These are phyloP conservation scores for Cercospora berteroae DNA, from an alignment of 2,329 filamentous ascomycete species.

Conservation along the genomic window DNA sequence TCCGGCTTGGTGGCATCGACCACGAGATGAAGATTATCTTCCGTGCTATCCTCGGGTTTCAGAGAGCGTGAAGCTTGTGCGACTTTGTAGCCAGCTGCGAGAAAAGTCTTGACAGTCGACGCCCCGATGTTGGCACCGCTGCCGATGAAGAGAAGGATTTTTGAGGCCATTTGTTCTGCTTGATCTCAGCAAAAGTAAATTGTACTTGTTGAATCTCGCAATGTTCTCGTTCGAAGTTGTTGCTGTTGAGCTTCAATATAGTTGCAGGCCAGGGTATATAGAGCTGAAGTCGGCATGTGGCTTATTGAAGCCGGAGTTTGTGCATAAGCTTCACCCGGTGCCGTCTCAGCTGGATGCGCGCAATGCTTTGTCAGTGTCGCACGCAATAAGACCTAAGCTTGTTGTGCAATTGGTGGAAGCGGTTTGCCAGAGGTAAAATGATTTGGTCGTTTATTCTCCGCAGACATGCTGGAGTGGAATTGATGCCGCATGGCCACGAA, in stretches of 20 bases:
- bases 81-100: slow-evolving; percentile 45
- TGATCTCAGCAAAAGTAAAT: background rate
- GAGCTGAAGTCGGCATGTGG: background rate
- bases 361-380: background rate
- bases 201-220: background rate
- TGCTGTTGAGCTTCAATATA: background rate
- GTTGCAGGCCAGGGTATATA: background rate
- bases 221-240: background rate
- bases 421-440: background rate
- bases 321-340: background rate
- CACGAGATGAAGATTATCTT: slow-evolving; percentile 5
- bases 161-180: background rate
- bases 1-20: slow-evolving; percentile 42
- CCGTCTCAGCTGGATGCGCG: background rate
- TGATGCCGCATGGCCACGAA: background rate
- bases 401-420: background rate
- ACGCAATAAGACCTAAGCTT: background rate
- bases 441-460: background rate
- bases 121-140: slow-evolving; percentile 45
- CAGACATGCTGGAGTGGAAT: background rate
- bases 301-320: background rate
- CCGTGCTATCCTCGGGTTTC: slow-evolving; percentile 20
- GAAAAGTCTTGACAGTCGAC: slow-evolving; percentile 41
- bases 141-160: slow-evolving; percentile 45
- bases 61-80: slow-evolving; percentile 43